These are phyloP conservation scores for Umbellularia californica DNA, from an alignment of 164 flowering plant species.

Conservation along the genomic window DNA sequence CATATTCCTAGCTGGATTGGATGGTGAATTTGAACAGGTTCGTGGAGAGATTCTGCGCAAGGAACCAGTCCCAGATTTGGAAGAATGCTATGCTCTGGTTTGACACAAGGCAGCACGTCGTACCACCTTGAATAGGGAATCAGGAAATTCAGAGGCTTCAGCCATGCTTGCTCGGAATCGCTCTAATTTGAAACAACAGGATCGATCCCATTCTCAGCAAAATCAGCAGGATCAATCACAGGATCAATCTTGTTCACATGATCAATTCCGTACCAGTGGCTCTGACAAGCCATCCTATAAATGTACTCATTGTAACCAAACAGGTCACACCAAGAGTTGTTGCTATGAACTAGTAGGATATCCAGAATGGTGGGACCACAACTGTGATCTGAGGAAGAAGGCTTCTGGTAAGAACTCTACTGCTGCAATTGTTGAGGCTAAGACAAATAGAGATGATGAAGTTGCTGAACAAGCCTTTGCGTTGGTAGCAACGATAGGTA, in stretches of 20 bases:
- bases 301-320: not conserved
- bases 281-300: too few species aligned
- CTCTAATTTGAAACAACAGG: not conserved
- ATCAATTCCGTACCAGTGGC: not conserved
- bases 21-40: too few species aligned
- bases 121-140: not conserved
- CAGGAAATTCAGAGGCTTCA: not conserved
- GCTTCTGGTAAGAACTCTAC: not conserved
- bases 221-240: not conserved
- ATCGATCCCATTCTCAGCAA: accelerated
- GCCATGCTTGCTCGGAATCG: not conserved
- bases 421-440: not conserved
- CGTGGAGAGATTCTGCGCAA: too few species aligned
- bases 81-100: too few species aligned
- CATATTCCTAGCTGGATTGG: too few species aligned
- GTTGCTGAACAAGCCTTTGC: not conserved
- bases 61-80: too few species aligned
- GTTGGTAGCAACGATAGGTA: not conserved
- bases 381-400: not conserved
- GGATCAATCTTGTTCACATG: not conserved
- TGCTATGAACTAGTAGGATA: too few species aligned
- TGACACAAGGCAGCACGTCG: too few species aligned
- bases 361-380: not conserved
- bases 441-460: accelerated
- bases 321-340: too few species aligned